Base-by-base conservation (phyloP, 179 eudicot genomes). In the Drosera spatulata region DNA sequence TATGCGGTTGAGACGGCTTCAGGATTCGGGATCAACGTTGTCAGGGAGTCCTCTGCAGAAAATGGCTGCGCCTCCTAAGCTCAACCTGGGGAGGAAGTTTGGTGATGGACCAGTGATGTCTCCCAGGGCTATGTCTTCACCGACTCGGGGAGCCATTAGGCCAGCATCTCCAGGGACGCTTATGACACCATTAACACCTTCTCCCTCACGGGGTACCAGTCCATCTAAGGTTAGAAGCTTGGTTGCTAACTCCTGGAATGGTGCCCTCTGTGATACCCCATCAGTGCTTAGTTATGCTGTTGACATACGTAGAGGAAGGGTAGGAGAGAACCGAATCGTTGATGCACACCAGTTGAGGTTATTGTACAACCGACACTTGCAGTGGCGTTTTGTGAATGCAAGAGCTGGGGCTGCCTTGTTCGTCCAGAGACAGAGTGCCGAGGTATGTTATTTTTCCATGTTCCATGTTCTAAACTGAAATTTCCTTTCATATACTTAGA, bases 301-400 rank as follows among this genome's bases (percentile, higher is more conserved):
- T 71, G 99, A 93, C 78, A 85, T 93, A 64, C 84, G 95, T 57
- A 93, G 99, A 62, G 99, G 99, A 39, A 89, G 85, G 72, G 90
- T 93, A 52, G 99, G 96, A 64, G 99, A 89, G 76, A 89, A 80
- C 55, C 77, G 81, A 65, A 83, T 93, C 55, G 68, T 74, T 62
- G 99, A 93, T 77, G 97, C 95, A 5, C 99, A 93, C 65, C 77
- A 75, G 15, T 76, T 93, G 78, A 79, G 99, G 74, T 90, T 93
- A 67, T 74, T 89, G 45, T 84, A 93, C 64, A 93, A 93, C 66
- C 77, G 99, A 67, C 81, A 89, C 57, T 65, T 93, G 80, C 99
- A 93, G 66, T 93, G 99, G 99, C 88, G 99, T 70, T 89, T 86
- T 80, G 94, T 89, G 58, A 93, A 89, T 81, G 99, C 99, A 64